These are phyloP conservation scores for Neofusicoccum umdonicola DNA, from an alignment of 2,329 filamentous ascomycete genomes.

Conservation along the genomic window DNA sequence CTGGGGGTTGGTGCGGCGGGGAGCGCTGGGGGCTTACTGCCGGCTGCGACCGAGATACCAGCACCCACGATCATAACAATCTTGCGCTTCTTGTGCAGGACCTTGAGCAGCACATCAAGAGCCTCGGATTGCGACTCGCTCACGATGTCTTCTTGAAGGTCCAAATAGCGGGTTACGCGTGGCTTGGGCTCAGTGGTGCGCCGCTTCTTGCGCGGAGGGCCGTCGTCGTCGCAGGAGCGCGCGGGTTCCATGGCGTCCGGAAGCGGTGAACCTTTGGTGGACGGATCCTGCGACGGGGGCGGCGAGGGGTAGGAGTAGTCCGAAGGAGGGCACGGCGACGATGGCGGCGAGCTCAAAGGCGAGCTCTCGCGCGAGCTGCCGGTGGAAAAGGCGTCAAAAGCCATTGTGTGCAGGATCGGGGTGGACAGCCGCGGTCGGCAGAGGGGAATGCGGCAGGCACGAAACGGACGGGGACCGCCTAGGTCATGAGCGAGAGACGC, in stretches of 20 bases:
- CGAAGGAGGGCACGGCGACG: slow-evolving; percentile 35
- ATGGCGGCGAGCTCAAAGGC: slow-evolving; percentile 41
- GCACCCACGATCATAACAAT: slow-evolving; percentile 96
- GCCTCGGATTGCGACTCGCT: slow-evolving; percentile 58
- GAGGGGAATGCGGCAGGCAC: slow-evolving; percentile 19
- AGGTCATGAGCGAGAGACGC: slow-evolving; percentile 14
- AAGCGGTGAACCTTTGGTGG: slow-evolving; percentile 45
- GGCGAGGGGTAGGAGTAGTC: slow-evolving; percentile 35
- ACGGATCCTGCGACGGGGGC: slow-evolving; percentile 47
- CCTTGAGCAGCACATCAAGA: slow-evolving; percentile 69
- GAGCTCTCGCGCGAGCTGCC: slow-evolving; percentile 28
- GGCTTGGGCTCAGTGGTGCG: slow-evolving; percentile 62
- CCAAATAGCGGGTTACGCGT: slow-evolving; percentile 78
- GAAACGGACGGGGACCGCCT: slow-evolving; percentile 17
- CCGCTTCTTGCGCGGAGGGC: slow-evolving; percentile 71
- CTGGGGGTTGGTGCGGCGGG: slow-evolving; percentile 22
- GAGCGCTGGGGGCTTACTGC: slow-evolving; percentile 60
- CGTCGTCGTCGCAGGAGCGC: slow-evolving; percentile 53
- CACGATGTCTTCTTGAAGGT: slow-evolving; percentile 48
- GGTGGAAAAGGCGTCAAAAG: slow-evolving; percentile 23
- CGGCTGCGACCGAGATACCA: slow-evolving; percentile 94
- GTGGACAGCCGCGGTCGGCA: slow-evolving; percentile 12
- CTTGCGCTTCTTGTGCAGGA: slow-evolving; percentile 85
- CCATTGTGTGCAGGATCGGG: slow-evolving; percentile 29
- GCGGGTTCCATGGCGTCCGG: slow-evolving; percentile 45